These are phyloP conservation scores for Botryotinia convoluta DNA, from an alignment of 2,329 filamentous ascomycete genomes.

Conservation along the genomic window DNA sequence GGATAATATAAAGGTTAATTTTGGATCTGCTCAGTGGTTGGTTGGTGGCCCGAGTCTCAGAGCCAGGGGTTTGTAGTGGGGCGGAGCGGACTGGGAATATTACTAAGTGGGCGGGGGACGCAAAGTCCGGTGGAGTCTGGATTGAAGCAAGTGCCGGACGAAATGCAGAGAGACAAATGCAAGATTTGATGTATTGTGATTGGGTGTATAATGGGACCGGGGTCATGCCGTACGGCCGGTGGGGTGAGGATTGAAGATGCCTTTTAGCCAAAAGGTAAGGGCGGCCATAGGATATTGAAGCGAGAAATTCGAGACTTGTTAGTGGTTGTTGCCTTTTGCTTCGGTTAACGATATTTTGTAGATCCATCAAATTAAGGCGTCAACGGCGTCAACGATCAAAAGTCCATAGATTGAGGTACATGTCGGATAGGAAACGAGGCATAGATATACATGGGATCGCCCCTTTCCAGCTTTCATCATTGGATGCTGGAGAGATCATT, in stretches of 20 bases:
- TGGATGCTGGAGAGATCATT: not conserved
- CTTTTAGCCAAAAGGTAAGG: slow-evolving; percentile 4
- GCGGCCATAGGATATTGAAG: slow-evolving; percentile 13
- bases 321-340: not conserved
- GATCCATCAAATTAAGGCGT: slow-evolving; percentile 6
- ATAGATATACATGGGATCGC: not conserved
- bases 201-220: slow-evolving; percentile 19
- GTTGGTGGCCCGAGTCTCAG: not conserved
- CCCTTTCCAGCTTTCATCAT: not conserved
- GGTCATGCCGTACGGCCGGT: slow-evolving; percentile 17
- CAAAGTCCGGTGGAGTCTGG: not conserved
- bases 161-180: slow-evolving; percentile 11
- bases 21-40: not conserved
- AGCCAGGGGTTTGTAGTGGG: not conserved
- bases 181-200: not conserved
- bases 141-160: slow-evolving; percentile 7
- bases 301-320: slow-evolving; percentile 1
- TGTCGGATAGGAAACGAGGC: not conserved
- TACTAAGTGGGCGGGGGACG: not conserved
- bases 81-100: slow-evolving; percentile 1
- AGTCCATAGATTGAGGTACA: not conserved
- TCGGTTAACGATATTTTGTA: not conserved
- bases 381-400: not conserved
- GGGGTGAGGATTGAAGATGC: not conserved
- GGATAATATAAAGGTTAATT: not conserved